Base-by-base conservation (phyloP, 179 eudicot genomes). In the Silene noctiflora region DNA sequence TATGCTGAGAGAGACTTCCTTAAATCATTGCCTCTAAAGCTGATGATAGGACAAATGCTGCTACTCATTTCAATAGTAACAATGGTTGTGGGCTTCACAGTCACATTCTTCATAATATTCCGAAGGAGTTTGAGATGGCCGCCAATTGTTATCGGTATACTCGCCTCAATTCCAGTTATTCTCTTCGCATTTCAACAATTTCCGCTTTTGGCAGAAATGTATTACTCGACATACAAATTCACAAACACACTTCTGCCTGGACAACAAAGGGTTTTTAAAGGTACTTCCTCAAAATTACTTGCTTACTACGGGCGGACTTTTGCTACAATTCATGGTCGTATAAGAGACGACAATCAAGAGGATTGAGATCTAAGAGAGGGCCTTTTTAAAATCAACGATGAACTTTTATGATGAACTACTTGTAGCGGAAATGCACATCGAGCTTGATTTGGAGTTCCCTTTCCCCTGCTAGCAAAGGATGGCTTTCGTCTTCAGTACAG, bases 1-100 rank as follows among this genome's bases (percentile, higher is more conserved):
- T 86, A 83, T 72, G 80, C 85, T 19, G 82, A 83, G 31, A 31
- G 75, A 19, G 88, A 86, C 74, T 86, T 83, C 31, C 83, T 79
- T 0, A 27, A 14, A 31, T 76, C 88, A 0, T 72, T 83, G 66
- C 88, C 88, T 11, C 42, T 27, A 3, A 83, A 75, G 39, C 72
- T 86, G 24, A 79, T 83, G 74, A 17, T 29, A 14, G 86, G 88
- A 3, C 42, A 77, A 7, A 71, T 75, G 59, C 60, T 78, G 71
- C 61, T 86, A 35, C 75, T 86, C 13, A 27, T 86, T 33, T 86
- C 88, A 11, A 80, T 80, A 20, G 69, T 79, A 65, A 76, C 83
- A 6, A 80, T 80, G 83, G 61, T 80, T 1, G 20, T 72, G 21
- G 76, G 79, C 35, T 80, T 80, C 29, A 76, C 83, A 1, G 48